phyloP scores from a whole-genome alignment of 2,329 filamentous ascomycete species.

The Incumbomyces delicatus region DNA sequence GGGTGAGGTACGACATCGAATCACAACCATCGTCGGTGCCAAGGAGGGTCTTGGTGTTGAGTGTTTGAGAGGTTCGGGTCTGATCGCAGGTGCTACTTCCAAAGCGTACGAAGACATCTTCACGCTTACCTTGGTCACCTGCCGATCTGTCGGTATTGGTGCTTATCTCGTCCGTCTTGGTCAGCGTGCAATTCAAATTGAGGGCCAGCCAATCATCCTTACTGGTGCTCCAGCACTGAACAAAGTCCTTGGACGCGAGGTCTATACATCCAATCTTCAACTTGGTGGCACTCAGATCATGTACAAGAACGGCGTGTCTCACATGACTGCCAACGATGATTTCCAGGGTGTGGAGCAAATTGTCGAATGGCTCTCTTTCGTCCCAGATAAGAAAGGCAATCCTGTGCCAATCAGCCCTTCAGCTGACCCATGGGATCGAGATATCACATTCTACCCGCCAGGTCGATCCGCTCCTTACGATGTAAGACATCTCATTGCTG shows the following conservation, averaged over 20 bases:
- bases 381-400: slow-evolving; percentile 88
- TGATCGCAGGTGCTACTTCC: slow-evolving; percentile 95
- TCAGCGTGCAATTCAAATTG: slow-evolving; percentile 96
- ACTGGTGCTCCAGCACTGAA: slow-evolving; percentile 96
- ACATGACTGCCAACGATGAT: slow-evolving; percentile 96
- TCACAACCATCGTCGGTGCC: slow-evolving; percentile 82
- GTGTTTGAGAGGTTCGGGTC: slow-evolving; percentile 89
- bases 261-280: slow-evolving; percentile 98
- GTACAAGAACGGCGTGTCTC: slow-evolving; percentile 99
- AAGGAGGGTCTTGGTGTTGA: slow-evolving; percentile 97
- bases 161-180: slow-evolving; percentile 97
- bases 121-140: slow-evolving; percentile 93
- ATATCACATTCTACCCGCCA: slow-evolving; percentile 69
- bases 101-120: slow-evolving; percentile 98
- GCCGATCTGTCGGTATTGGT: slow-evolving; percentile 97
- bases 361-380: slow-evolving; percentile 94
- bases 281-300: slow-evolving; percentile 99
- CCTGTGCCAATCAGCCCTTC: slow-evolving; percentile 87
- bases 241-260: slow-evolving; percentile 94
- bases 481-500: slow-evolving; percentile 84
- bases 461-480: slow-evolving; percentile 74
- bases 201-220: slow-evolving; percentile 96
- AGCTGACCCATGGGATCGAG: slow-evolving; percentile 83
- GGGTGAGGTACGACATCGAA: slow-evolving; percentile 86
- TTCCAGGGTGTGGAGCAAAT: slow-evolving; percentile 97